Base-by-base conservation (phyloP, 768 basidiomycete genomes). In the Leccinum obscurum region DNA sequence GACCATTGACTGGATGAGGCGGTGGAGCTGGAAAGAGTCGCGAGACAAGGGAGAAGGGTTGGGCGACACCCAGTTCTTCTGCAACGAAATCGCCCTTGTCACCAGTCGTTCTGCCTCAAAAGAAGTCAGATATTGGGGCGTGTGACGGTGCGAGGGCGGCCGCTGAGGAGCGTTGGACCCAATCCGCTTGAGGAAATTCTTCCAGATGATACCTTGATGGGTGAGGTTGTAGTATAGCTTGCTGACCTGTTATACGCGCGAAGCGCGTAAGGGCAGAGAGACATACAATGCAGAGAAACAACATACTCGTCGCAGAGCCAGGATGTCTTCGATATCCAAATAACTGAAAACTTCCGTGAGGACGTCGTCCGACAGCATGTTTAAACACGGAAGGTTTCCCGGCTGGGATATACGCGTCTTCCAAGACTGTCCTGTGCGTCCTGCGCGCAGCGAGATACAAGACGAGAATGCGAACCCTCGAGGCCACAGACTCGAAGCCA, bases 121-220 rank as follows among this genome's bases (percentile, higher is more conserved):
- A 13, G 73, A 77, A 6, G 72, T 74, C 51, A 80, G 17, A 54
- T 64, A 62, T 59, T 54, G 61, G 15, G 71, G 61, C 0, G 72
- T 72, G 65, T 84, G 83, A 34, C 79, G 77, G 62, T 78, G 76
- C 0, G 84, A 85, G 0, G 87, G 87, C 2, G 86, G 85, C 5
- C 87, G 72, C 4, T 85, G 85, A 6, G 87, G 82, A 17, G 86
- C 72, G 9, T 83, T 85, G n/a, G 85, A 75, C 26, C 77, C 77
- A 62, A 87, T 76, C n/a, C 74, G 70, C 44, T 75, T 70, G 59
- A 90, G 74, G 61, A 87, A 83, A 17, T 82, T 81, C 69, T 85
- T 87, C 89, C 89, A 90, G 44, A 89, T 84, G 51, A 83, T 73
- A 17, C 87, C 82, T 63, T 89, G 83, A 58, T 89, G 85, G 0